Evolutionary conservation across 768 basidiomycete species (phyloP), one percentile per base, ranked within the genome.

Genomic region (Hemileccinum impolitum): DNA sequence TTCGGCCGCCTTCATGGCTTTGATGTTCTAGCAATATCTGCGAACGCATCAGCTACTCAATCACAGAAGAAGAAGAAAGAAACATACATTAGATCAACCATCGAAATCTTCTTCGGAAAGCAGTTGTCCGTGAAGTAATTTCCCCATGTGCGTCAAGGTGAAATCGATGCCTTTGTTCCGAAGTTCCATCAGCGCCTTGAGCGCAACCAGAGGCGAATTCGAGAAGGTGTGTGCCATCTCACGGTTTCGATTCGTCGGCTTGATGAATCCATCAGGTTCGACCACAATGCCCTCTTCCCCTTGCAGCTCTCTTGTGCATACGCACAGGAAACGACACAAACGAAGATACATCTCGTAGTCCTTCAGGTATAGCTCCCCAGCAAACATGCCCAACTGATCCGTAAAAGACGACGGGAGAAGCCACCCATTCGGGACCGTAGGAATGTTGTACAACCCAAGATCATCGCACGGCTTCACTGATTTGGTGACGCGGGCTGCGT

Each of bases 121-220:
- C 8, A 45, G 31, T 36, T 50, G 57, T 17, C 53, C 61, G 42
- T 64, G 43, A 42, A 75, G 43, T 19, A 75, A 59, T 48, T 69
- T 70, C 9, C 74, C 73, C 49, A 74, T 55, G 44, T 75, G 73
- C 7, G 73, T 75, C 32, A 50, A 40, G 17, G 50, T 35, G 50
- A 63, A 76, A 14, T 60, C 53, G 56, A 68, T 60, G 12, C 72
- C 72, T 47, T 72, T 76, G 50, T 73, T 63, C 21, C 72, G 64
- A 37, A 67, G 48, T n/a, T 42, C 36, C 23, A 64, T 41, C 25
- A 61, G 31, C 12, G 39, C 51, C 38, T 52, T 47, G 18, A 64
- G 34, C 38, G 66, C 56, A n/a, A 54, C 43, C 1, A 75, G 28
- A 9, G 71, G 74, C 39, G 66, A 72, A 21, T 51, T n/a, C 15